phyloP scores from a whole-genome alignment of 2,329 filamentous ascomycete species.

The Colletotrichum spinosum region DNA sequence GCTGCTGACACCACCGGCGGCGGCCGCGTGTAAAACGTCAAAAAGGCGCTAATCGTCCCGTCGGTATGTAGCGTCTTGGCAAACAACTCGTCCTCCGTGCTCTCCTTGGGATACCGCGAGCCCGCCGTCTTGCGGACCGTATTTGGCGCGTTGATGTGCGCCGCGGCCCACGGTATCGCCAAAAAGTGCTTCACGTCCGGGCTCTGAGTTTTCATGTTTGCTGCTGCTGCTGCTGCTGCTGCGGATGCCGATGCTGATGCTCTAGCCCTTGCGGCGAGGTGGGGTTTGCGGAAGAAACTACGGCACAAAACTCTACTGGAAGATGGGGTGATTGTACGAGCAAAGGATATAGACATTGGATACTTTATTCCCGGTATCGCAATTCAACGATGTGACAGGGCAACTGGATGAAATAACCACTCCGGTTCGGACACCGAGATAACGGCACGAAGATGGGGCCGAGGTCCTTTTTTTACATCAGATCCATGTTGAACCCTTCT shows the following conservation, averaged over 20 bases:
- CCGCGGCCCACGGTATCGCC: slow-evolving; percentile 51
- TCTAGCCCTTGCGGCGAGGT: background rate
- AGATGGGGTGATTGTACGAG: no score
- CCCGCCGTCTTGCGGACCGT: slow-evolving; percentile 48
- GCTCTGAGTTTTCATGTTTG: slow-evolving; percentile 28
- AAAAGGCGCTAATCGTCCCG: slow-evolving; percentile 47
- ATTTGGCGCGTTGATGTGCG: slow-evolving; percentile 43
- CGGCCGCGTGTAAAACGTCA: slow-evolving; percentile 47
- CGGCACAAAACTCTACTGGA: no score
- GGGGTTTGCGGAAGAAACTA: background rate
- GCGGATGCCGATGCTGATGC: background rate
- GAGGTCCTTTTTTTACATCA: no score
- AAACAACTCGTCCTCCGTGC: slow-evolving; percentile 48
- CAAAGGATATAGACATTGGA: no score
- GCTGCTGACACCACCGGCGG: background rate
- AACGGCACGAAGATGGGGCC: no score
- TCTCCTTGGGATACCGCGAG: slow-evolving; percentile 46
- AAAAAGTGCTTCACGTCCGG: slow-evolving; percentile 45
- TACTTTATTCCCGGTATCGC: no score
- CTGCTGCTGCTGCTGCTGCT: background rate
- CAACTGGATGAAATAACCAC: no score
- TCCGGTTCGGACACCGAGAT: no score
- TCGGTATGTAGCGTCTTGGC: slow-evolving; percentile 45
- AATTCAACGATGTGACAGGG: no score
- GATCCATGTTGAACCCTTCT: no score